Base-by-base conservation (phyloP, 257 asterid genomes). In the Schizonepeta tenuifolia region DNA sequence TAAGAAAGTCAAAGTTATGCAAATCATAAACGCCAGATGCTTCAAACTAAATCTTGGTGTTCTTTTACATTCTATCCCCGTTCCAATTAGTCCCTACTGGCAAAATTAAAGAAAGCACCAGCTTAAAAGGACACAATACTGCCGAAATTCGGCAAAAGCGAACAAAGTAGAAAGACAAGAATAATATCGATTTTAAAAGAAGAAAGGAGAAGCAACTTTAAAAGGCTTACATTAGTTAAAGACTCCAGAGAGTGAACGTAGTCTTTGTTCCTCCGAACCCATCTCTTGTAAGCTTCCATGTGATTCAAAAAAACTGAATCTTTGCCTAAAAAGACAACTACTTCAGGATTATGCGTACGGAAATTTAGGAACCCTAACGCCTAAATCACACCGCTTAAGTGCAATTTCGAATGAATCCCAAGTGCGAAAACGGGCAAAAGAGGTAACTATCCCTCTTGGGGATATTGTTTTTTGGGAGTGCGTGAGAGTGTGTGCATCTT, bases 261-360 rank as follows among this genome's bases (percentile, higher is more conserved):
- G 35, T 91, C 97, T 62, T 71, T 83, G 66, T 94, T 94, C 82
- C 88, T 88, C 70, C 95, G 78, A 36, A 94, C 92, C 96, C 96
- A 94, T 82, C 89, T 85, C 93, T 83, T 91, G 84, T 94, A 94
- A 83, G 90, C 88, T 83, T 94, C 98, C 97, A 94, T 94, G 33
- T 76, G 66, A 70, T 66, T 17, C 63, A 72, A 74, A 65, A 65
- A 70, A 65, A 78, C 35, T 47, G 58, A 55, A 73, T 62, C 75
- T 74, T 60, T 55, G 13, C 69, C 71, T 47, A 70, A 66, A 65
- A 56, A 66, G 53, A 67, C 28, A 49, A 56, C 35, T 22, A 33
- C 26, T 17, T n/a, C 22, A 46, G 75, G 70, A 63, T 47, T 70
- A 22, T 26, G 73, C 72, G 53, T 24, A 78, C 73, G 6, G 20